Evolutionary conservation across 495 filamentous ascomycete genomes (phyloP), one percentile per base, ranked within the genome.

Genomic region (Saxispiralis lemnorum): DNA sequence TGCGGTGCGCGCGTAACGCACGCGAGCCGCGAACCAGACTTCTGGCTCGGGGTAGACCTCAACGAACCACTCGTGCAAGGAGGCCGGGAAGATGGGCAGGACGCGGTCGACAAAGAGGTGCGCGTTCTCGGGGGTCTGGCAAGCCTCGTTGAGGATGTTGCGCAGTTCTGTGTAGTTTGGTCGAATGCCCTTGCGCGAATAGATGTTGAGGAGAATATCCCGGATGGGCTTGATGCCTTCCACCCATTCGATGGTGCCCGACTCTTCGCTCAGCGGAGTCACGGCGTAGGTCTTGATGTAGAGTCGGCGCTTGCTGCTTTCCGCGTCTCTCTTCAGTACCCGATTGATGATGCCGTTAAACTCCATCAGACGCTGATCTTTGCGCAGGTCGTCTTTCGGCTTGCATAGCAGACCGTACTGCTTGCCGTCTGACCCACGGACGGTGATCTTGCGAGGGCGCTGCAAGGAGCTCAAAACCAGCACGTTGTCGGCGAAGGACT

Each of bases 301-400:
- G 53, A 83, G 70, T 46, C 75, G 81, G 32, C 89, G 73, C 57
- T 79, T 79, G 62, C 82, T 88, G 9, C 83, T 78, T 55, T 94
- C 88, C 13, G 84, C 78, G 53, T 96, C 88, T 47, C 79, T 74
- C 54, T 93, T 92, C 24, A 99, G 62, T 18, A 85, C 81, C 44
- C 92, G 73, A 56, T 96, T 95, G 63, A 99, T 93, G 78, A 95
- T 87, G 44, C 79, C 76, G 57, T 94, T 95, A 69, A 96, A 99
- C 56, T 96, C 92, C 92, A 99, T 96, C 16, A 97, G 74, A 37
- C 89, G 81, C 53, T 93, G 86, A 49, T 99, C 89, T 51, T 93
- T 96, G 6, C 89, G 80, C 5, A 99, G 70, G 59, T 99, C 92
- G 56, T 96, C 89, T 59, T 96, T 96, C 5, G 89, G 89, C 54